Percentiles rank a stretch among this genome's conserved stretches.
Evolutionary conservation across 2,329 filamentous ascomycete species (phyloP).

Genomic region (Macrophomina pseudophaseolina): DNA sequence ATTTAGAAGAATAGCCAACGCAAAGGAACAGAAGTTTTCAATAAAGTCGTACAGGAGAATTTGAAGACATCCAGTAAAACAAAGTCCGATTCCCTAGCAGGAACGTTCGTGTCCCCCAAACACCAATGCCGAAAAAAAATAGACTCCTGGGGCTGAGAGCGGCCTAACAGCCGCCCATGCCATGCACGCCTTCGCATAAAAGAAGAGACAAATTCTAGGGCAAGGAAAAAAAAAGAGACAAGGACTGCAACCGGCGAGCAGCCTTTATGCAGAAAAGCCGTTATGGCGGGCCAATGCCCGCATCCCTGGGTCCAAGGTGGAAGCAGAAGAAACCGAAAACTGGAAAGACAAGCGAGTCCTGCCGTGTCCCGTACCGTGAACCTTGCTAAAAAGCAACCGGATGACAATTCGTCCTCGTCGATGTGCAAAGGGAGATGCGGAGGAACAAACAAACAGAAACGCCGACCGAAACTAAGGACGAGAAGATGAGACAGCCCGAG

Average conservation of each 20-base stretch:
- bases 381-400: conserved; percentile 20
- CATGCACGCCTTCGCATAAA: conserved; percentile 21
- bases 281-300: conserved; percentile 13
- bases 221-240: not conserved
- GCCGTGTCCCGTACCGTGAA: conserved; percentile 2
- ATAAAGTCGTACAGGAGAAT: conserved; percentile 20
- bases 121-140: conserved; percentile 12
- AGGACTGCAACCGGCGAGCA: not conserved
- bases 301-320: conserved; percentile 6
- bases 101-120: conserved; percentile 4
- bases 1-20: not conserved
- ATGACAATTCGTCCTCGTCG: not conserved
- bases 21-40: not conserved
- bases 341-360: conserved; percentile 23
- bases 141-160: conserved; percentile 15
- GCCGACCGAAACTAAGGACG: not conserved
- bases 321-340: conserved; percentile 23
- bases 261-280: conserved; percentile 21
- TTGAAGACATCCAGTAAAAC: conserved; percentile 4
- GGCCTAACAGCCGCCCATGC: conserved; percentile 16
- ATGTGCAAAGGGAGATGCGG: conserved; percentile 6
- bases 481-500: conserved; percentile 9
- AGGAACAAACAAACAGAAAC: conserved; percentile 9
- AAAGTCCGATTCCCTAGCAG: conserved; percentile 10
- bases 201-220: conserved; percentile 19